A percentile compares a stretch with the other conserved stretches of the same genome.
These are phyloP conservation scores for Helicocarpus griseus DNA, from an alignment of 2,329 filamentous ascomycete genomes.

Conservation along the genomic window DNA sequence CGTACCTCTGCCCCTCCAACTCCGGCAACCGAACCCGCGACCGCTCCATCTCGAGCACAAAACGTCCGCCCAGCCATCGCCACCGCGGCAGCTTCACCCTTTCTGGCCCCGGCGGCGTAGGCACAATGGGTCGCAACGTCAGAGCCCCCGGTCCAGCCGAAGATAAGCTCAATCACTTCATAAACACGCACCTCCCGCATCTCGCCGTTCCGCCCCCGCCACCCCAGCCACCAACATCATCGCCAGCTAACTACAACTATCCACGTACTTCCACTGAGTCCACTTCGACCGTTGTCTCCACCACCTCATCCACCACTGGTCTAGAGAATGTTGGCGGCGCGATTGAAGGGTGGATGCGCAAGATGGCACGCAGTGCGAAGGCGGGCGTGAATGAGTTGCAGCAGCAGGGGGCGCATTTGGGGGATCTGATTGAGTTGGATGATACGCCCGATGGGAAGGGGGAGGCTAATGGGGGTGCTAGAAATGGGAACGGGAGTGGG, in stretches of 20 bases:
- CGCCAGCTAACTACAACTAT: conserved; percentile 11
- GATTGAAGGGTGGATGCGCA: conserved; percentile 83
- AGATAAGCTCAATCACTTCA: conserved; percentile 75
- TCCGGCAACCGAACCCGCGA: conserved; percentile 13
- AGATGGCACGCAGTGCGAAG: conserved; percentile 52
- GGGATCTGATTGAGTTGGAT: conserved; percentile 37
- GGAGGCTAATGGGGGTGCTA: background rate
- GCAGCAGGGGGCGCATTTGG: conserved; percentile 19
- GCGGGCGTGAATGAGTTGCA: conserved; percentile 31
- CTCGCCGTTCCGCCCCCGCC: conserved; percentile 58
- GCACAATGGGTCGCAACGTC: conserved; percentile 57
- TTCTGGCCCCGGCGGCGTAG: conserved; percentile 77
- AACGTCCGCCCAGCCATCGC: conserved; percentile 28
- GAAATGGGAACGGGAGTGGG: background rate
- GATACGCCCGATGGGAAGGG: conserved; percentile 20
- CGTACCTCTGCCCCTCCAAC: conserved; percentile 19
- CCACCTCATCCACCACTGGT: conserved; percentile 31
- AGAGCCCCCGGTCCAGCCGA: conserved; percentile 59
- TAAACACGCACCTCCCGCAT: conserved; percentile 71
- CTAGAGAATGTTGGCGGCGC: conserved; percentile 79
- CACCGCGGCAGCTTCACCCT: conserved; percentile 49
- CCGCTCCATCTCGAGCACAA: conserved; percentile 22
- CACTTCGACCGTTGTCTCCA: conserved; percentile 20
- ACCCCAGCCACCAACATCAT: conserved; percentile 45
- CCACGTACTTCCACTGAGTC: conserved; percentile 28